Evolutionary conservation across 2,329 filamentous ascomycete genomes (phyloP), one percentile per base, ranked within the genome.

Genomic region (Fusarium mexicanum): DNA sequence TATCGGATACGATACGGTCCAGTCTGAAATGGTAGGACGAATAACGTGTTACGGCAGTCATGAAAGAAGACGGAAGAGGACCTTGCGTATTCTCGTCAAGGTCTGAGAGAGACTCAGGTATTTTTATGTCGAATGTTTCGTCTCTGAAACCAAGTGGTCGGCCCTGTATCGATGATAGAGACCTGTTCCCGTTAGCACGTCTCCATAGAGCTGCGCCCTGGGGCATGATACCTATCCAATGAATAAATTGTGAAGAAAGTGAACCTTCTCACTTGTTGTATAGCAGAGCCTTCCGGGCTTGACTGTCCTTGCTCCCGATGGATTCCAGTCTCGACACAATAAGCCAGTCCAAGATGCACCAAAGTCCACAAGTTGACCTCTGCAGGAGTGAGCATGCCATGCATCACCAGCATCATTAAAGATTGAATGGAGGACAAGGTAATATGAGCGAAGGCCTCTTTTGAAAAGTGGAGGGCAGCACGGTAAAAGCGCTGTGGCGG

Each of bases 61-160:
- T 1, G 17, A 51, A 51, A 0, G 48, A 51, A 0, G 31, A 2
- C 1, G 48, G 48, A 7, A 51, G 31, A 0, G 48, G 48, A 3
- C 47, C 47, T 7, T 33, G 47, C 7, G 9, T 17, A 18, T 33
- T 33, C 5, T 31, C 29, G 4, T n/a, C 47, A 3, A 10, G 20
- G 1, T 4, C 14, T 1, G 29, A 17, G 2, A 6, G 14, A 6
- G 16, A 0, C 6, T 50, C 47, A 6, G 47, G 31, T 35, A 51
- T 35, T 0, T 51, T 51, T 0, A 51, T 6, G 22, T 51, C 48
- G 3, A 51, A 51, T 0, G 48, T 51, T 24, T 51, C 48, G 22
- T 51, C 48, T 1, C 31, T n/a, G 17, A 51, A 51, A 1, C 48
- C 48, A 35, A 51, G 48, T 1, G 48, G 48, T 3, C 48, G 1